Evolutionary conservation across 306 rosid genomes (phyloP), one percentile per base, ranked within the genome.

Genomic region (Pterocarpus santalinus): DNA sequence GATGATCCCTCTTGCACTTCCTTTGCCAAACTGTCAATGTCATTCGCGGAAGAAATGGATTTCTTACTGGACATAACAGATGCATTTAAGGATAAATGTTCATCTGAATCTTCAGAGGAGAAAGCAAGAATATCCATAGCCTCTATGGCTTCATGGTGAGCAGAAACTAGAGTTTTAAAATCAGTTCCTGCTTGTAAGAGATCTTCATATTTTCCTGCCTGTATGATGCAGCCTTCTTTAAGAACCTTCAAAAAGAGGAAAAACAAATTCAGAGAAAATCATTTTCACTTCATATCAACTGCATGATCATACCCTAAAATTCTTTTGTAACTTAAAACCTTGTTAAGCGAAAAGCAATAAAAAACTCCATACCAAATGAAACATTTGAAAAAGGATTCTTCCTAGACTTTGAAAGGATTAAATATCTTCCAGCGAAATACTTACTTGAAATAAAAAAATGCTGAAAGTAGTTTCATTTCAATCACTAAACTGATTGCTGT

Each of bases 101-200:
- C 98, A 65, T 93, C 99, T 38, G 95, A 96, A 78, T 96, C 99
- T 79, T 88, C 97, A 8, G 99, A 91, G 46, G 97, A 92, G 81
- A 93, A 95, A 88, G 72, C 65, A 76, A 94, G 99, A 69, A 96
- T 90, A 87, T 96, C 99, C 98, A 96, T 89, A 60, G 99, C 98
- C 82, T 96, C 99, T 77, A 96, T 96, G 80, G 99, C 99, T 73
- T 96, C 98, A 78, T 93, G 97, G 86, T 96, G 98, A 85, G 99
- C 99, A 68, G 92, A 87, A 75, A 96, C 98, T 83, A 96, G 90
- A 46, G 98, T 82, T 35, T 78, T 92, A 70, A 96, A 96, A 91
- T 96, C 99, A 46, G 99, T 93, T 80, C 99, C 99, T 66, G 98
- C 98, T 84, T 92, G 94, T 83, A 96, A 88, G 69, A 96, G 99